Base-by-base conservation (phyloP, 2,329 filamentous ascomycete genomes). In the Colletotrichum coccodes region DNA sequence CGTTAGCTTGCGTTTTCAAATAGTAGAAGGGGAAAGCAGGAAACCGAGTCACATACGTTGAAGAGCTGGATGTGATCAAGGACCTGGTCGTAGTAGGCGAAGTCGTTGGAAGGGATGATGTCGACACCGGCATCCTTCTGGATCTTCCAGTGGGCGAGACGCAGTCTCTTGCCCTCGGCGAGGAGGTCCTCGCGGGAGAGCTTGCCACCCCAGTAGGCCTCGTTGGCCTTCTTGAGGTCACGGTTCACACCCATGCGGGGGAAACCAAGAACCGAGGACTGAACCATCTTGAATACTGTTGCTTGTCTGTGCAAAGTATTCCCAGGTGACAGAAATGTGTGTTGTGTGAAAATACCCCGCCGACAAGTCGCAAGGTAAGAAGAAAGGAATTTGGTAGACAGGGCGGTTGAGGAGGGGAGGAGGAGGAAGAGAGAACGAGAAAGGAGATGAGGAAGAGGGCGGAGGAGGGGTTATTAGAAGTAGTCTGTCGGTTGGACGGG, bases 201-300 rank as follows among this genome's bases (percentile, higher is more conserved):
- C 89, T 98, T 99, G 83, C 92, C 95, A 79, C 86, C 92, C 96
- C 96, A 99, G 85, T 90, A 99, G 83, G 95, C 94, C 86, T 99
- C 96, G 75, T 95, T 99, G 80, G 96, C 96, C 91, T 99, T 99
- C 92, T 99, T 99, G 83, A 99, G 91, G 89, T 99, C 96, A 91
- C 96, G 94, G 86, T 97, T 93, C 79, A 90, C 93, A 86, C 96
- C 96, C 94, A 98, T 98, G 81, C 96, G 95, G 83, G 96, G 96
- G 90, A 99, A 99, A 86, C 96, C 96, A 83, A 99, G 92, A 83
- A 99, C 89, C 76, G 96, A 86, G 74, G 88, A 90, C 79, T 89
- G 86, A 81, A 90, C 88, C 88, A 90, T 90, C 71, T 81, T 88
- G 81, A 65, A 65, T 44, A 73, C 76, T 78, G 78, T 79, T 73